Percentiles rank a stretch among this genome's conserved stretches.
Evolutionary conservation across 768 basidiomycete species (phyloP).

Genomic region (Trametes elegans): DNA sequence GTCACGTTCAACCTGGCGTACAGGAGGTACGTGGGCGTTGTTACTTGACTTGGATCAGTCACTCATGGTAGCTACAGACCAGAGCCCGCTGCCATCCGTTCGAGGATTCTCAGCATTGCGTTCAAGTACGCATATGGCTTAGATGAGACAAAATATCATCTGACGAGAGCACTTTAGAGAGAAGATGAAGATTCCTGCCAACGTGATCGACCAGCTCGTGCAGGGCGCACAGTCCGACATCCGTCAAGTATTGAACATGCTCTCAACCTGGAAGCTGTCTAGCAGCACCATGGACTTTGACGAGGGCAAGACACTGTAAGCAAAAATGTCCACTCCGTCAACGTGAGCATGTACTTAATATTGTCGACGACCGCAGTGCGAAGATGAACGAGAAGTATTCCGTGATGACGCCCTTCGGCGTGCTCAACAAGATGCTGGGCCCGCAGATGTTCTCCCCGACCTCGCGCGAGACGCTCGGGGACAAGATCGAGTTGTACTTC

Average conservation of each 20-base stretch:
- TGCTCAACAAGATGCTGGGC: conserved; percentile 85
- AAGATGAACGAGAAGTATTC: conserved; percentile 92
- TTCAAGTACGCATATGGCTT: too few relatives aligned
- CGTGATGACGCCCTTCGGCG: conserved; percentile 88
- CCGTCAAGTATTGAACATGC: conserved; percentile 95
- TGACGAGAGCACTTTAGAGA: conserved; percentile 62
- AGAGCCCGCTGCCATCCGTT: conserved; percentile 70
- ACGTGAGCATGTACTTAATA: too few relatives aligned
- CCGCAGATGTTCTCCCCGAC: conserved; percentile 89
- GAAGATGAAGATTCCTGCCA: conserved; percentile 87
- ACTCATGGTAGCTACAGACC: conserved; percentile 50
- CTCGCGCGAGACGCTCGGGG: conserved; percentile 74
- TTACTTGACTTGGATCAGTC: neutral
- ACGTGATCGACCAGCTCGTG: conserved; percentile 91
- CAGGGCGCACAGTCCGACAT: conserved; percentile 91
- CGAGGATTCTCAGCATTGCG: conserved; percentile 81
- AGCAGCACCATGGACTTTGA: conserved; percentile 83
- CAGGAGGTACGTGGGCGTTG: conserved; percentile 59
- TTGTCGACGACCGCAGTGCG: conserved; percentile 42
- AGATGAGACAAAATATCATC: too few relatives aligned
- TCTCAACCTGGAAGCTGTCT: conserved; percentile 95
- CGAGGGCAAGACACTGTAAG: conserved; percentile 87
- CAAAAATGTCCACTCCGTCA: too few relatives aligned
- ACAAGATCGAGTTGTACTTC: conserved; percentile 97
- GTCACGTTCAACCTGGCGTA: conserved; percentile 79